phyloP scores from a whole-genome alignment of 192 early-diverging fungal genomes.

The Rhizophagus clarus region DNA sequence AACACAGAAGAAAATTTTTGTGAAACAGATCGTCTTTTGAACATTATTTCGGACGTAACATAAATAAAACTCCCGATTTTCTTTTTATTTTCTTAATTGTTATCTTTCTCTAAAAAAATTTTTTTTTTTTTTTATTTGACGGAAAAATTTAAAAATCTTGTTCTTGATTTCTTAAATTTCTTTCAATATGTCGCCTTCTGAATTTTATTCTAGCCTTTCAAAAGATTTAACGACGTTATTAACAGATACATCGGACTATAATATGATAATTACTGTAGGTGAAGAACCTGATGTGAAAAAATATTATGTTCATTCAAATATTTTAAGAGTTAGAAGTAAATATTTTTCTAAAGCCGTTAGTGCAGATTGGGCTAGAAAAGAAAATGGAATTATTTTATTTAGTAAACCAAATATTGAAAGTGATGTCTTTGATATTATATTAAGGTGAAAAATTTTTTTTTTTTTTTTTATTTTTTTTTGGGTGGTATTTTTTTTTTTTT shows the following conservation, averaged over 20 bases:
- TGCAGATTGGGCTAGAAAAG: slow-evolving; percentile 1
- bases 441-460: not conserved
- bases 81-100: too few relatives aligned
- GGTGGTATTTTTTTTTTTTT: not conserved
- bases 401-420: slow-evolving; percentile 21
- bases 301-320: slow-evolving; percentile 3
- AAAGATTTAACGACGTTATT: slow-evolving; percentile 5
- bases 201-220: slow-evolving; percentile 1
- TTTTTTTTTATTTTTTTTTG: not conserved
- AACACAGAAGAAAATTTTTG: too few relatives aligned
- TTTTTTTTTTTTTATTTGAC: too few relatives aligned
- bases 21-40: too few relatives aligned
- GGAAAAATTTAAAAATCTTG: not conserved
- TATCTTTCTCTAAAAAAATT: too few relatives aligned
- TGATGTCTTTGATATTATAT: slow-evolving; percentile 17
- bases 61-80: too few relatives aligned
- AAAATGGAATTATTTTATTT: slow-evolving; percentile 10
- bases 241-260: slow-evolving; percentile 2
- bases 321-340: not conserved
- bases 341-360: slow-evolving; percentile 16
- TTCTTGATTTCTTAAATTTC: not conserved
- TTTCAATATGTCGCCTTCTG: not conserved
- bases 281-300: not conserved
- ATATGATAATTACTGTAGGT: slow-evolving; percentile 15
- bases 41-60: too few relatives aligned